Conservation (phyloP, 306 rosid species). For the Abrus pulchellus region DNA sequence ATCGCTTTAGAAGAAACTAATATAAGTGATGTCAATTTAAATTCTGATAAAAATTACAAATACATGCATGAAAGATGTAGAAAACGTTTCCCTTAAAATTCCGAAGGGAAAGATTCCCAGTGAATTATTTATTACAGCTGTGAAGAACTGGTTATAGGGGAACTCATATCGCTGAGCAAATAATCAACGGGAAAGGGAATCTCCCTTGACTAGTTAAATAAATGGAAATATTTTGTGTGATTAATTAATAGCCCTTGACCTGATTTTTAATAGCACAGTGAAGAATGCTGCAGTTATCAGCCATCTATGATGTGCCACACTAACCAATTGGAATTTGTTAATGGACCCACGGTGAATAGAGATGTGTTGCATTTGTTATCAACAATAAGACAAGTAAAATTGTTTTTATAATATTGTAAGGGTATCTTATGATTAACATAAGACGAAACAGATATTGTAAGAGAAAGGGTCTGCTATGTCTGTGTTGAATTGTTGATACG, state of each 20-base stretch:
- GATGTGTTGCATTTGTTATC: slow-evolving; percentile 33
- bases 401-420: slow-evolving; percentile 9
- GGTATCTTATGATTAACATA: background rate
- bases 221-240: slow-evolving; percentile 41
- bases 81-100: slow-evolving; percentile 2
- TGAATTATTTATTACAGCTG: slow-evolving; percentile 28
- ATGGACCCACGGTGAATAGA: slow-evolving; percentile 46
- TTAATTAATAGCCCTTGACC: slow-evolving; percentile 30
- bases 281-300: slow-evolving; percentile 30
- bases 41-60: background rate
- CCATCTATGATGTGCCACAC: slow-evolving; percentile 41
- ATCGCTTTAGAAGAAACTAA: slow-evolving; percentile 41
- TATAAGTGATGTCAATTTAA: background rate
- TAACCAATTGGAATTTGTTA: slow-evolving; percentile 43
- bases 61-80: slow-evolving; percentile 8
- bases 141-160: slow-evolving; percentile 9
- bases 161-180: slow-evolving; percentile 39
- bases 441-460: slow-evolving; percentile 4
- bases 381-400: slow-evolving; percentile 34
- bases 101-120: slow-evolving; percentile 42
- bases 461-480: slow-evolving; percentile 4
- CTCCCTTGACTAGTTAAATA: slow-evolving; percentile 37
- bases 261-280: slow-evolving; percentile 38
- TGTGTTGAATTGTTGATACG: background rate
- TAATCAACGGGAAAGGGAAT: slow-evolving; percentile 47